Evolutionary conservation across 352 stramenopile species (phyloP).

Genomic region (Phytophthora quininea): DNA sequence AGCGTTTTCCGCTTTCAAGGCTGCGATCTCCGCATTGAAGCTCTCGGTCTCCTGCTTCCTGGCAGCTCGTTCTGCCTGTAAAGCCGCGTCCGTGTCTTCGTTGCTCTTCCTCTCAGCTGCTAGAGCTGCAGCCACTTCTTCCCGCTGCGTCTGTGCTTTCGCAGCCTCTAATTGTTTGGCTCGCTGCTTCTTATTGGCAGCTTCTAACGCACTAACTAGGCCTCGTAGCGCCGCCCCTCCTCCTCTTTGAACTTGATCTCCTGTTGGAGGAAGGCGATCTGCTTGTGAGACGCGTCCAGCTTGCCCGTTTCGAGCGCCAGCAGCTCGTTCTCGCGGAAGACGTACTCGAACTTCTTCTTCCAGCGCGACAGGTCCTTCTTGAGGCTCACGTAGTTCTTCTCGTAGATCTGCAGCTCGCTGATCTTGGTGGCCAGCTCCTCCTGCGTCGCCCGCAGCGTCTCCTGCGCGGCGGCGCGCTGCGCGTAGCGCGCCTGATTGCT

Average conservation of each 20-base stretch:
- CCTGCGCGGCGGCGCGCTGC: conserved; percentile 61
- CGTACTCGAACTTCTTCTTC: conserved; percentile 91
- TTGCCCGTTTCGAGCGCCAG: conserved; percentile 84
- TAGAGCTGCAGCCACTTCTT: conserved; percentile 27
- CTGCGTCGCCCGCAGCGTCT: conserved; percentile 76
- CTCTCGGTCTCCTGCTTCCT: conserved; percentile 57
- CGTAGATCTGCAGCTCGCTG: conserved; percentile 82
- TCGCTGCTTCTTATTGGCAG: conserved; percentile 84
- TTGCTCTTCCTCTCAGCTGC: conserved; percentile 41
- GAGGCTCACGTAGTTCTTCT: conserved; percentile 76
- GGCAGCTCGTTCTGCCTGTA: conserved; percentile 29
- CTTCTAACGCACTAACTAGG: conserved; percentile 76
- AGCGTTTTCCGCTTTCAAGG: conserved; percentile 73
- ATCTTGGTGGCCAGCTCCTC: conserved; percentile 82
- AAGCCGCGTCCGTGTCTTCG: conserved; percentile 48
- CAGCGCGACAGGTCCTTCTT: conserved; percentile 82
- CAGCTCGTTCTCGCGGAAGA: conserved; percentile 88
- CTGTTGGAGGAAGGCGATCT: conserved; percentile 84
- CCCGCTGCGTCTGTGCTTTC: conserved; percentile 32
- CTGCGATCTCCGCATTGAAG: conserved; percentile 50
- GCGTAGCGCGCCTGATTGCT: conserved; percentile 75
- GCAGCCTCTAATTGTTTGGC: conserved; percentile 65
- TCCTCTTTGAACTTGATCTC: conserved; percentile 89
- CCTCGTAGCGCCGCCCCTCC: conserved; percentile 73
- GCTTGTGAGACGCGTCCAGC: conserved; percentile 82